Conservation (phyloP, 306 rosid genomes). For the Ormosia semicastrata region DNA sequence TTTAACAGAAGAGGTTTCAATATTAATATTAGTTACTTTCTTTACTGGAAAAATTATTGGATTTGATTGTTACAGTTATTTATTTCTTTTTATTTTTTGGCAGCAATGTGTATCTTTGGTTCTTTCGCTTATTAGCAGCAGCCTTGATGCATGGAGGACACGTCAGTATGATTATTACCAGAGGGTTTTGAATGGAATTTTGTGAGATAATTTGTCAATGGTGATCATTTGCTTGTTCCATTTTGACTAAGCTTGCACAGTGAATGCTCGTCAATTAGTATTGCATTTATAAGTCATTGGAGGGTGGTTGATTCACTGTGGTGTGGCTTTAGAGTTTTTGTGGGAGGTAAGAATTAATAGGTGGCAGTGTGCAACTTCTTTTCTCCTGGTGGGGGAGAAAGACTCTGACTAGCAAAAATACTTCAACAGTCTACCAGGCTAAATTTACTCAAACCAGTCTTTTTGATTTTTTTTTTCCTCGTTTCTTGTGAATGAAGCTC, state of each 20-base stretch:
- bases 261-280: conserved; percentile 16
- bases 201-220: conserved; percentile 51
- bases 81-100: not conserved
- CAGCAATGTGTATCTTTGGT: conserved; percentile 98
- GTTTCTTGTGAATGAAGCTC: conserved; percentile 36
- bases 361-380: conserved; percentile 34
- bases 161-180: conserved; percentile 96
- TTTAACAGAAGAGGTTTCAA: conserved; percentile 90
- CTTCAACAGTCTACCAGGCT: conserved; percentile 31
- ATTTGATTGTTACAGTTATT: conserved; percentile 8
- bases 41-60: not conserved
- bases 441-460: conserved; percentile 25
- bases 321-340: conserved; percentile 35
- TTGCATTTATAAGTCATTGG: conserved; percentile 24
- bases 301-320: conserved; percentile 38
- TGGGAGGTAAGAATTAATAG: conserved; percentile 33
- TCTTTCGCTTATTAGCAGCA: conserved; percentile 91
- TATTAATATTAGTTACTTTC: conserved; percentile 10
- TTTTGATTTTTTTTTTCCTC: not conserved
- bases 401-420: conserved; percentile 30
- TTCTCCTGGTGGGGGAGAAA: conserved; percentile 38
- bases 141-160: conserved; percentile 98
- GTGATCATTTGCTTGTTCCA: conserved; percentile 36
- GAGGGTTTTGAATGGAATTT: conserved; percentile 91
- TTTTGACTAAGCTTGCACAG: conserved; percentile 43